Conservation (phyloP, 371 early-diverging fungal genomes). For the Furculomyces boomerangus region DNA sequence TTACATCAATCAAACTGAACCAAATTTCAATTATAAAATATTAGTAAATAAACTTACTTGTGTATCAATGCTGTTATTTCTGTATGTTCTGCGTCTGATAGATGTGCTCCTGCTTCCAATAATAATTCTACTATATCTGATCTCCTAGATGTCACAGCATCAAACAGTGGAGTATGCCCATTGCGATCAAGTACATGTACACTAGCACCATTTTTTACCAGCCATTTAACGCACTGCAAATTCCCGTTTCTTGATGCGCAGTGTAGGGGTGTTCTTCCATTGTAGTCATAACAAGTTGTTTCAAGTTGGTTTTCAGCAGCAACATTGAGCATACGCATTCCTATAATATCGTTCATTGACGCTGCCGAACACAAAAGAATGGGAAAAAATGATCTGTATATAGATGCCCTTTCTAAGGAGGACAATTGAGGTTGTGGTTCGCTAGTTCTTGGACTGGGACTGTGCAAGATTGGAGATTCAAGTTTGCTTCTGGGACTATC, state of each 20-base stretch:
- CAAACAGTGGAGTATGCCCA: constrained; percentile 79
- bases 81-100: constrained; percentile 54
- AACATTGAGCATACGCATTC: constrained; percentile 41
- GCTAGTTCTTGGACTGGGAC: not conserved
- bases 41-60: not conserved
- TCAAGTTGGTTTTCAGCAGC: constrained; percentile 28
- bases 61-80: constrained; percentile 29
- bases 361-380: constrained; percentile 77
- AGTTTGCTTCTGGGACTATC: too few relatives aligned
- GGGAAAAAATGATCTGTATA: constrained; percentile 65
- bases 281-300: constrained; percentile 70
- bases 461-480: too few relatives aligned
- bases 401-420: constrained; percentile 30
- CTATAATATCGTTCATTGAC: constrained; percentile 63
- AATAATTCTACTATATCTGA: constrained; percentile 44
- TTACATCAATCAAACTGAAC: not conserved
- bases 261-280: constrained; percentile 68
- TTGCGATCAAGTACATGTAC: constrained; percentile 77
- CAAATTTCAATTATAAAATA: constrained; percentile 2
- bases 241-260: constrained; percentile 72
- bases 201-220: constrained; percentile 69
- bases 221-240: constrained; percentile 41
- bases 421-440: not conserved
- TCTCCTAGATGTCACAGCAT: constrained; percentile 46
- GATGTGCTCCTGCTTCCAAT: constrained; percentile 69